Evolutionary conservation across 495 filamentous ascomycete genomes (phyloP).

Genomic region (Aspergillus bertholletiae): DNA sequence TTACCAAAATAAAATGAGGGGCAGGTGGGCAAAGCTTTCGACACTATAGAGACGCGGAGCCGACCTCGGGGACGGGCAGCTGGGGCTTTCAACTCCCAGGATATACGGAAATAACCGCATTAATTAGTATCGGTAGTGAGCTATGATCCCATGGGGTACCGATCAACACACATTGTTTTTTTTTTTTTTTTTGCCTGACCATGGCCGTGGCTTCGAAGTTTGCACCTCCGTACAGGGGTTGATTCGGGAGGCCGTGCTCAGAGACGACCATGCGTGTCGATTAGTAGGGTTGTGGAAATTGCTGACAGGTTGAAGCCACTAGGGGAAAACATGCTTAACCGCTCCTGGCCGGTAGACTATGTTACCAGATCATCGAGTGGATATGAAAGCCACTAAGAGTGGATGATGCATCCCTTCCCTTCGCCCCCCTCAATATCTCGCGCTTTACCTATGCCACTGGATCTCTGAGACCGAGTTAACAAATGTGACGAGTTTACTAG

Average conservation of each 20-base stretch:
- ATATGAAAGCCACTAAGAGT: neutral
- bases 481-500: neutral
- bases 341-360: neutral
- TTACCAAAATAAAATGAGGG: conserved; percentile 6
- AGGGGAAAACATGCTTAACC: neutral
- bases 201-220: neutral
- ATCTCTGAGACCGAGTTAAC: neutral
- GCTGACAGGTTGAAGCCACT: conserved; percentile 1
- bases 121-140: neutral
- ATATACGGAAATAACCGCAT: neutral
- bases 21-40: conserved; percentile 13
- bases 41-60: conserved; percentile 9
- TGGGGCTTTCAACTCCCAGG: neutral
- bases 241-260: conserved; percentile 11
- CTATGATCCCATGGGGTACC: neutral
- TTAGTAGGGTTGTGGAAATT: conserved; percentile 5
- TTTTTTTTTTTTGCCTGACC: neutral
- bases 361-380: neutral
- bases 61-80: neutral
- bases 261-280: conserved; percentile 14
- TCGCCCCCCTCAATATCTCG: neutral
- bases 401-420: neutral
- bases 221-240: neutral
- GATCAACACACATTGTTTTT: neutral
- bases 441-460: neutral